A percentile compares a stretch with the other conserved stretches of the same genome.
Conservation (phyloP, 805 yeast species). For the Candida saitoana region DNA sequence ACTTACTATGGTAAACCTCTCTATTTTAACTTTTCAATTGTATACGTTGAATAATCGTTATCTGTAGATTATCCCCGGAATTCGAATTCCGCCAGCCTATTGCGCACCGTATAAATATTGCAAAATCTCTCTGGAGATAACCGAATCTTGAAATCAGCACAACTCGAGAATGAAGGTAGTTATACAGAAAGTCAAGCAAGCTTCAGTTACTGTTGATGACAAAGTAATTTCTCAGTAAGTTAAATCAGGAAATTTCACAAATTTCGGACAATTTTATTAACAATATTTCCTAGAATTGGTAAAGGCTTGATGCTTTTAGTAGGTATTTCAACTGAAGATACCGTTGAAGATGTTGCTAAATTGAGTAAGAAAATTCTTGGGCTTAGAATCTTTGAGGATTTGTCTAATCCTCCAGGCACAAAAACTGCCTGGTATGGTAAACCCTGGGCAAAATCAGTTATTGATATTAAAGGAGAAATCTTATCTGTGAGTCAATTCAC, state of each 20-base stretch:
- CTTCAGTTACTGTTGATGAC: slow-evolving; percentile 81
- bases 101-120: too few relatives aligned
- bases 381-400: slow-evolving; percentile 70
- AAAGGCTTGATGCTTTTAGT: slow-evolving; percentile 77
- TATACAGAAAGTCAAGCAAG: slow-evolving; percentile 82
- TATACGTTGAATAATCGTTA: not conserved
- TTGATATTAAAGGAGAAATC: slow-evolving; percentile 64
- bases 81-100: not conserved
- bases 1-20: too few relatives aligned
- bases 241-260: not conserved
- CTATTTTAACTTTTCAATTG: not conserved
- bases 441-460: slow-evolving; percentile 69
- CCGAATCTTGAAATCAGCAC: not conserved
- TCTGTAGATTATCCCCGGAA: not conserved
- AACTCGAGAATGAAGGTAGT: slow-evolving; percentile 68
- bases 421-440: slow-evolving; percentile 46
- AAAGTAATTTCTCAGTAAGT: slow-evolving; percentile 59
- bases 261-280: not conserved
- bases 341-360: slow-evolving; percentile 65
- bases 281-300: slow-evolving; percentile 37
- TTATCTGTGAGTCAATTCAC: slow-evolving; percentile 93
- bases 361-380: slow-evolving; percentile 63
- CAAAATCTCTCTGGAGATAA: too few relatives aligned
- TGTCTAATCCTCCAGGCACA: slow-evolving; percentile 42
- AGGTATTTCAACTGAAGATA: slow-evolving; percentile 79